Conservation (phyloP, 2,329 filamentous ascomycete species). For the Ascomycota sp. region DNA sequence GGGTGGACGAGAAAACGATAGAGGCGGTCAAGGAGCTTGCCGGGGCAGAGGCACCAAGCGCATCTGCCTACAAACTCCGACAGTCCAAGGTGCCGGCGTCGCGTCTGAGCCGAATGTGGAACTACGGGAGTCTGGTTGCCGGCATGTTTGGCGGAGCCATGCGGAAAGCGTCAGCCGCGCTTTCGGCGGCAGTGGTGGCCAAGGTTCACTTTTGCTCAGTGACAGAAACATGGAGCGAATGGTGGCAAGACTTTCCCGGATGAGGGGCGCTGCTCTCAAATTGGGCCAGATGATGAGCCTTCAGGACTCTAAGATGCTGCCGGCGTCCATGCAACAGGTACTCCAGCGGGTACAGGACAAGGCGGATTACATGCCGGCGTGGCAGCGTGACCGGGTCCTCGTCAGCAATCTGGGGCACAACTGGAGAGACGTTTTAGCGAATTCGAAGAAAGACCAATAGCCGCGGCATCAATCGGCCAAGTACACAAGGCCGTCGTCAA, state of each 20-base stretch:
- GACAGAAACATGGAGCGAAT: slow-evolving; percentile 81
- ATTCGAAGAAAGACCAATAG: slow-evolving; percentile 83
- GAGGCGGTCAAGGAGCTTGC: slow-evolving; percentile 10
- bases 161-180: slow-evolving; percentile 62
- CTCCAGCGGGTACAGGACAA: slow-evolving; percentile 88
- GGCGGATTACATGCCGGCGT: slow-evolving; percentile 94
- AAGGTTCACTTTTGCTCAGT: slow-evolving; percentile 72
- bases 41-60: slow-evolving; percentile 3
- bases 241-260: slow-evolving; percentile 79
- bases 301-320: slow-evolving; percentile 90
- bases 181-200: slow-evolving; percentile 43
- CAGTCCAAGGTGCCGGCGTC: slow-evolving; percentile 85
- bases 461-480: slow-evolving; percentile 91
- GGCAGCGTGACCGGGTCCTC: slow-evolving; percentile 75
- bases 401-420: slow-evolving; percentile 55
- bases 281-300: slow-evolving; percentile 97
- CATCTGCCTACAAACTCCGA: slow-evolving; percentile 43
- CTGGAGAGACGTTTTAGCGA: slow-evolving; percentile 70
- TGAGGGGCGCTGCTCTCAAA: slow-evolving; percentile 94
- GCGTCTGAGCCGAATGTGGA: slow-evolving; percentile 73
- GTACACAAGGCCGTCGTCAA: slow-evolving; percentile 73
- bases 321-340: slow-evolving; percentile 68
- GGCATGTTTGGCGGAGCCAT: slow-evolving; percentile 91
- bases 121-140: slow-evolving; percentile 80
- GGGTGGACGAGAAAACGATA: slow-evolving; percentile 2